Conservation (phyloP, 306 rosid species). For the Hippophae rhamnoides region DNA sequence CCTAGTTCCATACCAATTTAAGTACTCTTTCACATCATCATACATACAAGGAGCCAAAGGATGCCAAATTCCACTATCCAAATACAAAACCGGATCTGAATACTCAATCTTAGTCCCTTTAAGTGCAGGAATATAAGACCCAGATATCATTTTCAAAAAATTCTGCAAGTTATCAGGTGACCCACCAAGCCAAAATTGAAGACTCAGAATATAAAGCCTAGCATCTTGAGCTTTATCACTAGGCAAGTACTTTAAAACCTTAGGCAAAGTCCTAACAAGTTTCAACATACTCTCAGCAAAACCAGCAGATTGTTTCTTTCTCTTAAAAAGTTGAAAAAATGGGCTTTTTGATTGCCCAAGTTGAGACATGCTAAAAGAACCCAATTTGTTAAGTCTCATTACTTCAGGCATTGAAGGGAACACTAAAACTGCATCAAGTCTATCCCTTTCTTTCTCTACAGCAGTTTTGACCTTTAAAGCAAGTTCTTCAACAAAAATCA, state of each 20-base stretch:
- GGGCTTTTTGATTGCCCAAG: constrained; percentile 93
- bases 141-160: constrained; percentile 79
- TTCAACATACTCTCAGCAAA: constrained; percentile 96
- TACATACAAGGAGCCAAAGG: constrained; percentile 98
- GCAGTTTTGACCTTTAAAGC: constrained; percentile 77
- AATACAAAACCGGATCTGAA: constrained; percentile 81
- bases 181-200: constrained; percentile 98
- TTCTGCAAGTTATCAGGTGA: constrained; percentile 86
- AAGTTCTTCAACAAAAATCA: constrained; percentile 92
- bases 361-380: constrained; percentile 86
- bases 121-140: constrained; percentile 76
- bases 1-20: constrained; percentile 94
- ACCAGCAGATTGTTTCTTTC: constrained; percentile 72
- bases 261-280: constrained; percentile 90
- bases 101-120: constrained; percentile 66
- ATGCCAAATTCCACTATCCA: constrained; percentile 92
- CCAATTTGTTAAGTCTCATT: constrained; percentile 86
- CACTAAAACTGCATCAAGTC: constrained; percentile 89
- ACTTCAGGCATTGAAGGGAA: constrained; percentile 99
- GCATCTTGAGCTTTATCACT: constrained; percentile 99
- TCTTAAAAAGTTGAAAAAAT: constrained; percentile 80
- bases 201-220: constrained; percentile 71
- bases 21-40: constrained; percentile 90
- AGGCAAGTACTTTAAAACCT: constrained; percentile 90
- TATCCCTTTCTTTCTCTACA: constrained; percentile 78